Base-by-base conservation (phyloP, 2,329 filamentous ascomycete species). In the Mycosphaerelloides madeirae region DNA sequence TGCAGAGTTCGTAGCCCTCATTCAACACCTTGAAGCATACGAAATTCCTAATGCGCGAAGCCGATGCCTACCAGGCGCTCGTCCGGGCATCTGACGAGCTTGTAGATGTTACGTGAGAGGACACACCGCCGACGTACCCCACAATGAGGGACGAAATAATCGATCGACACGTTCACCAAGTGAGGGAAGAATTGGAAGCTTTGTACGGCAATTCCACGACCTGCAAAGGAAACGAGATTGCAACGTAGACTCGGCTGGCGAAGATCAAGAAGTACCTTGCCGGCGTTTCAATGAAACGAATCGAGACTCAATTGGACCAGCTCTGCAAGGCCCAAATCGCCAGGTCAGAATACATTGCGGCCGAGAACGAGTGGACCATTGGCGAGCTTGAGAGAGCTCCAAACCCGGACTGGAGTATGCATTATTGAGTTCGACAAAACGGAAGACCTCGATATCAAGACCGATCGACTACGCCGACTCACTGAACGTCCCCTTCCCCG, bases 1-100 rank as follows among this genome's bases (percentile, higher is more conserved):
- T 53, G 37, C 37, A 44, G 19, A 16, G 38, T 6, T 3, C 14
- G 2, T 28, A 33, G 14, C 15, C 37, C 6, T 19, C 31, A 2
- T 41, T 43, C 39, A 53, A 53, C 32, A 53, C 48, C 2, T 5
- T 48, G 7, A 40, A 33, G 14, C 41, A 40, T 4, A 31, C 18
- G 18, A 18, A 14, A 11, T 29, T 44, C 3, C 9, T 48, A 8
- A 11, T 29, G 15, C 1, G 15, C 3, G 29, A 48, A 14, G 41
- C 35, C 1, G 22, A 31, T 4, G 45, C 45, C 3, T 35, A 29
- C 28, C 6, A 22, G 29, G 5, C 18, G 5, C 22, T 25, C 22
- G 22, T 9, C 22, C 9, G 22, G 22, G 6, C 5, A 9, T 6
- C 22, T 25, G 9, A 9, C 22, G 22, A 9, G 9, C 9, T 25